Evolutionary conservation across 208 protist genomes (phyloP), one percentile per base, ranked within the genome.

Genomic region (Trypanosoma cruzi): DNA sequence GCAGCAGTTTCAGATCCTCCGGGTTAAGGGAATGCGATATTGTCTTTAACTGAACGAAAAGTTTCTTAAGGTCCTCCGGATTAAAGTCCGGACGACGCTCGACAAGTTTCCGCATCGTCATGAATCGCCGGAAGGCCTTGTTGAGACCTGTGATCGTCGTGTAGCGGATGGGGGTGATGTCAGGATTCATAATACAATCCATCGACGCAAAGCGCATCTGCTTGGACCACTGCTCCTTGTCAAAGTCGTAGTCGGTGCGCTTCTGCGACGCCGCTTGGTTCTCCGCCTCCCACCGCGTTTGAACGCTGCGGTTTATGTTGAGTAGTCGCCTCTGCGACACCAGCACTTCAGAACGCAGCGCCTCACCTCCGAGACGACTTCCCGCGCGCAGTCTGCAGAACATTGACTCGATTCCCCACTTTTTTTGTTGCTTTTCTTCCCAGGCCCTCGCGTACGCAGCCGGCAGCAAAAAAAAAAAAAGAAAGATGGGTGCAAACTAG

Each of bases 131-230:
- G 55, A 96, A 86, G 7, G 78, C 83, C 64, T 91, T 91, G 48
- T 85, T 88, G 49, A 90, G 56, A 18, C 92, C 92, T 0, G 62
- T 28, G 24, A 94, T 14, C 8, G 89, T 94, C 22, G 85, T 95
- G 77, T 94, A 95, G 56, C 82, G 80, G 49, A 96, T 92, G 31
- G 86, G 82, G 4, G 77, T 80, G 52, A 96, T 91, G 73, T 92
- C 84, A 20, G 92, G 92, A 75, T 96, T 87, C 83, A 96, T 93
- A 68, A 96, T 95, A 76, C 92, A 96, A 66, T 96, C 92, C 92
- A 96, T 94, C 7, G 89, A 92, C 20, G 83, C 87, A 77, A 94
- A 92, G n/a, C 81, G 79, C 92, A 96, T 96, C 71, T 96, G 88
- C 65, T 96, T 96, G 69, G 86, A 89, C 89, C 92, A 96, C 73